phyloP scores from a whole-genome alignment of 179 eudicot genomes.

The Silene vulgaris region DNA sequence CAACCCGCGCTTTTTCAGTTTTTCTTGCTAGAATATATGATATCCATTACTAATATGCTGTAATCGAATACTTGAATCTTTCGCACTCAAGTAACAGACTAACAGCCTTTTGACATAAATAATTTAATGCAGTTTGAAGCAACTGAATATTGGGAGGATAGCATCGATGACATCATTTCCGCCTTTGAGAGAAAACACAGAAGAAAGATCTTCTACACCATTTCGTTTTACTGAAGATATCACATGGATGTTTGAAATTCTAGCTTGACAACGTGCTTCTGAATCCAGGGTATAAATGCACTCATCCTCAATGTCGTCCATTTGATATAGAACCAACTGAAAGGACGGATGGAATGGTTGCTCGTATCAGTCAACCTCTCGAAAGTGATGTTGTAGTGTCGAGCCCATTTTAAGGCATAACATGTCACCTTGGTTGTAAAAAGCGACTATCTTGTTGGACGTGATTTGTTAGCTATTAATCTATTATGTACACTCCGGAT shows the following conservation, averaged over 20 bases:
- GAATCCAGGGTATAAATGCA: not conserved
- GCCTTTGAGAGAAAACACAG: slow-evolving; percentile 69
- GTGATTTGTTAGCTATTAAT: too few species aligned
- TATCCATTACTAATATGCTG: too few species aligned
- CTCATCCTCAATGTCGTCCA: not conserved
- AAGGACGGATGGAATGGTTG: not conserved
- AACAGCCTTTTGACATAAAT: slow-evolving; percentile 6
- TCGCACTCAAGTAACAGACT: not conserved
- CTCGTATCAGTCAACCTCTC: not conserved
- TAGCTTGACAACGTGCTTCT: not conserved
- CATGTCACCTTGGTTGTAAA: too few species aligned
- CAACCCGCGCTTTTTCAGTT: too few species aligned
- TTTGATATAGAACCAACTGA: not conserved
- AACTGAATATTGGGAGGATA: slow-evolving; percentile 74
- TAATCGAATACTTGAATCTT: too few species aligned
- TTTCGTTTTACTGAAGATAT: slow-evolving; percentile 62
- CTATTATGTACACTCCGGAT: too few species aligned
- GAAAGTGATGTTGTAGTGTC: not conserved
- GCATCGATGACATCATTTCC: slow-evolving; percentile 57
- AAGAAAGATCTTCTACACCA: slow-evolving; percentile 70
- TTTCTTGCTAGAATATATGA: too few species aligned
- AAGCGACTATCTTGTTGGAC: too few species aligned
- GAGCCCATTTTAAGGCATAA: too few species aligned
- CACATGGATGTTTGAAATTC: not conserved
- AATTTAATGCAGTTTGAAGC: slow-evolving; percentile 51